Conservation (phyloP, 2,329 filamentous ascomycete genomes). For the Cryphonectria naterciae region DNA sequence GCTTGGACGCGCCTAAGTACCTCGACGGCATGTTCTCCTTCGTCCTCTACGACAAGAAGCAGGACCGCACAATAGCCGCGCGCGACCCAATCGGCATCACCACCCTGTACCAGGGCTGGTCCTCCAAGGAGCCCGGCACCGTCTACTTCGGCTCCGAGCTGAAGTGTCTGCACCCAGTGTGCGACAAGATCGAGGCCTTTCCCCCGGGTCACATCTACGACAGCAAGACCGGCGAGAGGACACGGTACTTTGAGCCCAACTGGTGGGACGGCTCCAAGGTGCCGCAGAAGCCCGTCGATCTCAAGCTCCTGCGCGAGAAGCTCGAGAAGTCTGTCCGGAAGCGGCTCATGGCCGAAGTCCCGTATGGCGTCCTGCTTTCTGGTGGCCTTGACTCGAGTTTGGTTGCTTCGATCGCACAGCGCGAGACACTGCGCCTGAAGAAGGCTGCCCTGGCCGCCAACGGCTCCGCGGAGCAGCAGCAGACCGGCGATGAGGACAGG, state of each 20-base stretch:
- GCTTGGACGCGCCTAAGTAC: conserved; percentile 86
- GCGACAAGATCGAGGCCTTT: conserved; percentile 93
- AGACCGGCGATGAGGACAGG: conserved; percentile 56
- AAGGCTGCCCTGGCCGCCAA: conserved; percentile 61
- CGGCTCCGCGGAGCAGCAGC: conserved; percentile 41
- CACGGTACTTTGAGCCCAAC: conserved; percentile 85
- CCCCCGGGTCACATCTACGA: conserved; percentile 96
- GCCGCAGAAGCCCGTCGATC: conserved; percentile 79
- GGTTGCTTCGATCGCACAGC: conserved; percentile 92
- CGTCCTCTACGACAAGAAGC: conserved; percentile 93
- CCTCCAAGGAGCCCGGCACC: conserved; percentile 77
- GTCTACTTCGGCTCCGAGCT: conserved; percentile 97
- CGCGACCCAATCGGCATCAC: conserved; percentile 97
- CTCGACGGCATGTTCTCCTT: conserved; percentile 99
- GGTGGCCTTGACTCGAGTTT: conserved; percentile 95
- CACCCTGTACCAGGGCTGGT: conserved; percentile 95
- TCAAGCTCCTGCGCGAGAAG: conserved; percentile 77
- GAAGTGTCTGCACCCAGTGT: conserved; percentile 90
- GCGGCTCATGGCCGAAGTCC: conserved; percentile 97
- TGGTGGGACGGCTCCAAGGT: conserved; percentile 88
- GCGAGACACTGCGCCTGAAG: conserved; percentile 82
- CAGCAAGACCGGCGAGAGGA: conserved; percentile 83
- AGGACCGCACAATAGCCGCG: conserved; percentile 90
- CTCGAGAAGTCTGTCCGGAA: conserved; percentile 93
- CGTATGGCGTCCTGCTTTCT: conserved; percentile 93